A percentile compares a stretch with the other conserved stretches of the same genome.
phyloP scores from a whole-genome alignment of 257 asterid genomes.

The Nicotiana otophora region DNA sequence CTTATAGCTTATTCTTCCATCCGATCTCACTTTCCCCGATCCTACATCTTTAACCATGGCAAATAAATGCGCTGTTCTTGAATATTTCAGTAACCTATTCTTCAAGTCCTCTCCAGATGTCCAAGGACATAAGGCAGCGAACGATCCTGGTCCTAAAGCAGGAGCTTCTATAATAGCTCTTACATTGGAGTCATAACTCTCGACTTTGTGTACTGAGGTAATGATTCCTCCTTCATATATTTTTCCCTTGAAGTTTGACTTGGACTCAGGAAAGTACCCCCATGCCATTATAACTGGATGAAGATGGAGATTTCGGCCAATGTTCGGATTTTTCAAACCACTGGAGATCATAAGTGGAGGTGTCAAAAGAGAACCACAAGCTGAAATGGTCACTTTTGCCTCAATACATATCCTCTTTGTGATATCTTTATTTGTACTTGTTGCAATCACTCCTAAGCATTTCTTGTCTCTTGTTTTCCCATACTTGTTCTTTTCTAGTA shows the following conservation, averaged over 20 bases:
- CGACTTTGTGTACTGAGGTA: constrained; percentile 60
- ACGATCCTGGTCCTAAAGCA: constrained; percentile 57
- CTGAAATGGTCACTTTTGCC: constrained; percentile 67
- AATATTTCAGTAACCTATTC: constrained; percentile 36
- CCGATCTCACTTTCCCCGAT: constrained; percentile 33
- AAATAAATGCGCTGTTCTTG: constrained; percentile 64
- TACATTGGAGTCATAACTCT: constrained; percentile 19
- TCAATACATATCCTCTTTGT: constrained; percentile 34
- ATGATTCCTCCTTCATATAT: constrained; percentile 75
- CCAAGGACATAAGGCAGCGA: constrained; percentile 64
- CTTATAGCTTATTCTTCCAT: constrained; percentile 46
- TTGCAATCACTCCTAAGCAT: constrained; percentile 63
- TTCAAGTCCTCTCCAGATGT: constrained; percentile 48
- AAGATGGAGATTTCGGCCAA: constrained; percentile 75
- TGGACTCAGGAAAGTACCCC: constrained; percentile 72
- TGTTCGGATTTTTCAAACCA: constrained; percentile 58
- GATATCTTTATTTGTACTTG: constrained; percentile 25
- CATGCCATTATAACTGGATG: constrained; percentile 92
- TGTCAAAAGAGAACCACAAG: constrained; percentile 78
- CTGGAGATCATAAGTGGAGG: constrained; percentile 74
- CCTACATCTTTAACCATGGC: constrained; percentile 64
- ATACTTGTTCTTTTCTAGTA: constrained; percentile 18
- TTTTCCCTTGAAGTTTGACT: constrained; percentile 41
- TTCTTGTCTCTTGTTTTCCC: constrained; percentile 23
- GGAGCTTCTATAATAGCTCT: constrained; percentile 60